Base-by-base conservation (phyloP, 2,329 filamentous ascomycete genomes). In the Beauveria sp. region DNA sequence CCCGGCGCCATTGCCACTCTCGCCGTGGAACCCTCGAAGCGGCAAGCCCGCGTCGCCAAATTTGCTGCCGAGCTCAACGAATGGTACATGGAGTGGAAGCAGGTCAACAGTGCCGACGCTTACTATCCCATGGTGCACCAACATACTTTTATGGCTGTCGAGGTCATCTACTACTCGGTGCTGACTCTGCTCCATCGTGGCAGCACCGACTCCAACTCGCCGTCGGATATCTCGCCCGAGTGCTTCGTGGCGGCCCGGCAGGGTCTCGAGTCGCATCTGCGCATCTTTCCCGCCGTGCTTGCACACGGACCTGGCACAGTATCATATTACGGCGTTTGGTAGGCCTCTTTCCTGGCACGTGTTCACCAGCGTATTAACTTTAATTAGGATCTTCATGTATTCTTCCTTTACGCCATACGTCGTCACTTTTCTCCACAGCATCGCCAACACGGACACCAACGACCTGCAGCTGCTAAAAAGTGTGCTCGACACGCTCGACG, bases 351-450 rank as follows among this genome's bases (percentile, higher is more conserved):
- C 52, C 9, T 26, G 16, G 8, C 28, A 6, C 12, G 7, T 61
- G 2, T 37, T 20, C 2, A 2, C 22, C 5, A 16, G 8, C 2
- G 14, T 41, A n/a, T 24, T 53, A 5, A 55, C 18, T 18, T 22
- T 8, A 24, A 8, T 7, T 14, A 67, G 65, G 65, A 65, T 65
- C n/a, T 62, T 66, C 18, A 61, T 66, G 37, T 65, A 64, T n/a
- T 64, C 63, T 3, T 67, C 65, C 5, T 67, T 66, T n/a, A 66
- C 65, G 5, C 65, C 65, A 1, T 67, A 63, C 50, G 59, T 67
- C n/a, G 62, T 66, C 40, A 67, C 62, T 0, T 67, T 67, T 22
- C 57, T 67, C 16, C 64, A 67, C 51, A 64, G 64, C 34, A 65
- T 65, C 41, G 48, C 56, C 12, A 52, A 62, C 43, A 62, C 56